Evolutionary conservation across 1,139 yeast species (phyloP), one percentile per base, ranked within the genome.

Genomic region (Barnettozyma hawaiiensis): DNA sequence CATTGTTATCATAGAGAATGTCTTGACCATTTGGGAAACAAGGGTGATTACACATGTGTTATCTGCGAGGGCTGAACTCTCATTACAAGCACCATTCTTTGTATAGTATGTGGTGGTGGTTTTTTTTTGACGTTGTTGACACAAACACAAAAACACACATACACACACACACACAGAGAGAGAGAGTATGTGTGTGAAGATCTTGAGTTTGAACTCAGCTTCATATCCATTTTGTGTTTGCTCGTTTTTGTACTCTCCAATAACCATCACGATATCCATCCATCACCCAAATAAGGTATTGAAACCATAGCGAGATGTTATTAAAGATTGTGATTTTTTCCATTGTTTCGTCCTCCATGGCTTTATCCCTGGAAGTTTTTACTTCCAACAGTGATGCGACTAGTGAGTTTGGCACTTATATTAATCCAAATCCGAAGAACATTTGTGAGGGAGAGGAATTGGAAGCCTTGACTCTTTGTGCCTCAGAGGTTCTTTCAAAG

Each of bases 1-100:
- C 95, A 86, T 60, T 77, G 81, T 2, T 86, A 81, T 56, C 95
- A 86, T 58, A 54, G 65, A 16, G 64, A 65, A 14, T 85, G 95
- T 55, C 64, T 84, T 36, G 60, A 61, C 37, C 64, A 65, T 42
- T 60, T 75, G 46, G 75, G 76, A 7, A 47, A 43, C 16, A 42
- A 43, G 3, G 45, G 51, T 14, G 48, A 48, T 8, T 47, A 47
- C 35, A 43, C 31, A n/a, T 57, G 60, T 41, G 46, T 54, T 14
- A 47, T 57, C 12, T 57, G 58, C 45, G 51, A 47, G 7, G 39
- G 37, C 22, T 14, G 39, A 14, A n/a, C n/a, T n/a, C n/a, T n/a
- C n/a, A n/a, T n/a, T n/a, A n/a, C n/a, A n/a, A n/a, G n/a, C n/a
- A n/a, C n/a, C n/a, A n/a, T n/a, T n/a, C n/a, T n/a, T n/a, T n/a